Conservation (phyloP, 176 grass and related monocot species). For the Zoysia pacifica region DNA sequence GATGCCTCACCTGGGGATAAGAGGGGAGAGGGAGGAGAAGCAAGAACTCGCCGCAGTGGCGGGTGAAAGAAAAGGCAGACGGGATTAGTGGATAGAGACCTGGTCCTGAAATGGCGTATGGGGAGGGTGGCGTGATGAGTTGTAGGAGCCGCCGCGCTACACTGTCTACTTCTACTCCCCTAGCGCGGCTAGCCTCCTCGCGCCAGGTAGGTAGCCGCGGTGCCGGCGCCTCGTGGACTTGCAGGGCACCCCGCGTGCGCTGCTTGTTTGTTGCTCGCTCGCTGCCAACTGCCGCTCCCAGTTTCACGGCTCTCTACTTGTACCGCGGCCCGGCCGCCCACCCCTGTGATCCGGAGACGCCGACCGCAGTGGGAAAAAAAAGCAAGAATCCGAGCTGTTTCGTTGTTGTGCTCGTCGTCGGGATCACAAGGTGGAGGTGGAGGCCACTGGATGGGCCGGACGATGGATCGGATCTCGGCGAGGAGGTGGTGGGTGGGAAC, state of each 20-base stretch:
- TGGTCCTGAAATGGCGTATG: background rate
- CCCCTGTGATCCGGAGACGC: conserved; percentile 30
- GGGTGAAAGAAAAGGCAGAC: conserved; percentile 21
- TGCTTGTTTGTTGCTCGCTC: background rate
- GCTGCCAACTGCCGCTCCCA: background rate
- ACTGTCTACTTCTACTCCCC: conserved; percentile 20
- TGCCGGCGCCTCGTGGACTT: conserved; percentile 3
- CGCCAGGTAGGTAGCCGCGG: conserved; percentile 25
- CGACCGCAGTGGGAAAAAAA: conserved; percentile 4
- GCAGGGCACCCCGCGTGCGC: background rate
- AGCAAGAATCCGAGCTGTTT: conserved; percentile 29
- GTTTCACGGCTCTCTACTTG: conserved; percentile 36
- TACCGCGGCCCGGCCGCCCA: background rate
- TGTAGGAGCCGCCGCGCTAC: conserved; percentile 15
- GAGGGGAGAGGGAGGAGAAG: background rate
- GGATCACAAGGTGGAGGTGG: conserved; percentile 28
- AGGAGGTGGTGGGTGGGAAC: conserved; percentile 32
- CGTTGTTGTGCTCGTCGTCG: conserved; percentile 40
- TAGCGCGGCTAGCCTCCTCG: background rate
- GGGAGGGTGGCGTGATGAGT: conserved; percentile 28
- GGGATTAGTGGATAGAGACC: conserved; percentile 35
- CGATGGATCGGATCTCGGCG: conserved; percentile 52
- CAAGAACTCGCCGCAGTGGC: conserved; percentile 9
- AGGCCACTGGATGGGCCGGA: background rate
- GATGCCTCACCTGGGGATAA: conserved; percentile 23